phyloP scores from a whole-genome alignment of 1,284 basidiomycete genomes.

The Amylostereum areolatum region DNA sequence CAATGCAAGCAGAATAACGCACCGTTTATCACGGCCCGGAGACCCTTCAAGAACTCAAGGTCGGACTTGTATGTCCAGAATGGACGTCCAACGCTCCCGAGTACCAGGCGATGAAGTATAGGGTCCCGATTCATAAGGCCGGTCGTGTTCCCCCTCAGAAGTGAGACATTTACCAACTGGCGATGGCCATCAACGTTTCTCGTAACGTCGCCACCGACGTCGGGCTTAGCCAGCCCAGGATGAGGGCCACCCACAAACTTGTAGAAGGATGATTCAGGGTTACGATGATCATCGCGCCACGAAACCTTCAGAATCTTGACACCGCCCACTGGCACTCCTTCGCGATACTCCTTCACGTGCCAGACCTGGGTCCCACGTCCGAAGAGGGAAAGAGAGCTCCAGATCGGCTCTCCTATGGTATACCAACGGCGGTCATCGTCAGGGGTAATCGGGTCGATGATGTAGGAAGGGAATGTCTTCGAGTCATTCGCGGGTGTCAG shows the following conservation, averaged over 20 bases:
- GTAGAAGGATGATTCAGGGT: conserved; percentile 10
- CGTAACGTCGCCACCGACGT: not conserved
- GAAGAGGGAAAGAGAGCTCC: conserved; percentile 14
- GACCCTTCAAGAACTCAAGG: conserved; percentile 4
- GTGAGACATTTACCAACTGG: not conserved
- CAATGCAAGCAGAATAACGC: not conserved
- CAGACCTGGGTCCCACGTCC: conserved; percentile 14
- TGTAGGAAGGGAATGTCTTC: not conserved
- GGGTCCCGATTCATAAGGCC: not conserved
- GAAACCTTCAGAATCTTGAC: conserved; percentile 12
- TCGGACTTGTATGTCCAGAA: conserved; percentile 9
- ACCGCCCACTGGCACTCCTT: not conserved
- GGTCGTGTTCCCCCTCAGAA: not conserved
- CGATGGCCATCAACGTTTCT: no score
- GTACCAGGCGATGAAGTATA: conserved; percentile 9
- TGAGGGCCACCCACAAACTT: not conserved
- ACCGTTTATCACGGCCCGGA: conserved; percentile 4
- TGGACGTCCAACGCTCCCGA: conserved; percentile 7
- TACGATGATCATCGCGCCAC: conserved; percentile 10
- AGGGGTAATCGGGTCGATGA: not conserved
- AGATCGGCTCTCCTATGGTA: conserved; percentile 11
- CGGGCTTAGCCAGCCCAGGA: not conserved
- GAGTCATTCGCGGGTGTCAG: not conserved
- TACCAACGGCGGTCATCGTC: conserved; percentile 1
- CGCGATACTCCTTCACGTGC: conserved; percentile 4